Conservation (phyloP, 163 green algal species). For the Scenedesmus sp. region DNA sequence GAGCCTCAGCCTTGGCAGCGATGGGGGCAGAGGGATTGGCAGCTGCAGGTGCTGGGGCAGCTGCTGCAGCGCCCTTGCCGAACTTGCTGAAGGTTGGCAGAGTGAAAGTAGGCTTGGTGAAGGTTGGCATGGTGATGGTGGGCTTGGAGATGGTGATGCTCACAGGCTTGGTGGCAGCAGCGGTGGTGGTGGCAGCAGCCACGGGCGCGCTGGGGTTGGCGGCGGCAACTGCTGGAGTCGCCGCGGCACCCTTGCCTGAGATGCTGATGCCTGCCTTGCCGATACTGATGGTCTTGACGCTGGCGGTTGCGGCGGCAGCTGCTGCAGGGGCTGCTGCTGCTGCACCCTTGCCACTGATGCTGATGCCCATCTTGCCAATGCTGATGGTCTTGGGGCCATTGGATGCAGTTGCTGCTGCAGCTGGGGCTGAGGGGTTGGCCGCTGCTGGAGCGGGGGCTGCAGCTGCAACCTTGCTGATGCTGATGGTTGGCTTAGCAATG, state of each 20-base stretch:
- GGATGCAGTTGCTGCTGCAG: not conserved
- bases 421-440: constrained; percentile 18
- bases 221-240: not conserved
- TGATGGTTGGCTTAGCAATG: not conserved
- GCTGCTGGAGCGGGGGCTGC: not conserved
- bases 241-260: not conserved
- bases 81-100: not conserved
- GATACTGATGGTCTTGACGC: constrained; percentile 14
- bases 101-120: constrained; percentile 22
- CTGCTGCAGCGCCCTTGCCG: not conserved
- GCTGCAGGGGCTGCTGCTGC: not conserved
- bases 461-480: not conserved
- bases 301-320: not conserved
- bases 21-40: constrained; percentile 14
- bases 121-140: not conserved
- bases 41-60: not conserved
- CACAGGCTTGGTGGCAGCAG: not conserved
- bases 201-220: constrained; percentile 1
- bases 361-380: not conserved
- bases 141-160: constrained; percentile 18
- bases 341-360: not conserved
- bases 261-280: constrained; percentile 12
- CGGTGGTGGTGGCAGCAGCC: not conserved
- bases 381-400: not conserved
- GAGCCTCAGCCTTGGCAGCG: not conserved